Percentiles rank a stretch among this genome's conserved stretches.
Conservation (phyloP, 768 basidiomycete genomes). For the Podaxis sp. region DNA sequence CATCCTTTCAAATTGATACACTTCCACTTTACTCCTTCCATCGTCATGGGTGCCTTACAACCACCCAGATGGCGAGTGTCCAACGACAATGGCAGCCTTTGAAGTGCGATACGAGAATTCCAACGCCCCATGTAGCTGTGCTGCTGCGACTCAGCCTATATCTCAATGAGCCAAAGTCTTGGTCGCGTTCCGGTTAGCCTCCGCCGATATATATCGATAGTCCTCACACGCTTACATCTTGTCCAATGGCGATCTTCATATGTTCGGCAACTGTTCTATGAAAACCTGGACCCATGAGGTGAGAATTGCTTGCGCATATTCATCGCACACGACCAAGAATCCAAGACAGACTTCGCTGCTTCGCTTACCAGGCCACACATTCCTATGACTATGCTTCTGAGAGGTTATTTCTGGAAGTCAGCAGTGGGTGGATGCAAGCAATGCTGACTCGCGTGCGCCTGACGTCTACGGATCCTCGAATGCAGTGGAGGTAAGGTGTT, state of each 20-base stretch:
- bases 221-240: neutral
- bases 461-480: neutral
- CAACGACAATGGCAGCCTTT: neutral
- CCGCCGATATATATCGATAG: neutral
- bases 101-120: neutral
- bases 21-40: neutral
- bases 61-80: neutral
- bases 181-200: neutral
- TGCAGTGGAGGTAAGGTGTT: neutral
- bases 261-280: neutral
- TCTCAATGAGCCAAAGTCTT: neutral
- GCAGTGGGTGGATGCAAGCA: neutral
- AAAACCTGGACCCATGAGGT: neutral
- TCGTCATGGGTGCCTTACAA: neutral
- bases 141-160: neutral
- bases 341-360: neutral
- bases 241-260: neutral
- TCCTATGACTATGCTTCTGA: conserved; percentile 1
- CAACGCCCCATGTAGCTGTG: neutral
- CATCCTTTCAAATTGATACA: neutral
- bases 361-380: neutral
- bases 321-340: neutral
- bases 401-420: neutral
- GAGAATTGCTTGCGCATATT: neutral
- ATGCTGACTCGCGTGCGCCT: neutral